phyloP scores from a whole-genome alignment of 2,329 filamentous ascomycete species.

The Daldinia sp. region DNA sequence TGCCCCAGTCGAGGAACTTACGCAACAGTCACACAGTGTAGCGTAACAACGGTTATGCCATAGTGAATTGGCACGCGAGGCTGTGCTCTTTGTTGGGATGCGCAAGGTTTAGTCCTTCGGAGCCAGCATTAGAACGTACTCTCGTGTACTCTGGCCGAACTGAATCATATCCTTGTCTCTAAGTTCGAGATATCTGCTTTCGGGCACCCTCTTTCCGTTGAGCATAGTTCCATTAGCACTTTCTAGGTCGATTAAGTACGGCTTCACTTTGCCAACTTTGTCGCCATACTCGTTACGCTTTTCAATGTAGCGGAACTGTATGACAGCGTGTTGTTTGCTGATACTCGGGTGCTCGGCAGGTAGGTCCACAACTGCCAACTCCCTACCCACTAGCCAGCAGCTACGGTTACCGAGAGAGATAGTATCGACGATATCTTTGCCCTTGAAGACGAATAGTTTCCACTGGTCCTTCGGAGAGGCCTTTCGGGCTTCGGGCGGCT shows the following conservation, averaged over 20 bases:
- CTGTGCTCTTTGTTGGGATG: conserved; percentile 22
- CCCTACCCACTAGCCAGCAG: conserved; percentile 92
- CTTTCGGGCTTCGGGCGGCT: conserved; percentile 92
- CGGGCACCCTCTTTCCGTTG: conserved; percentile 79
- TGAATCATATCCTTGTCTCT: conserved; percentile 88
- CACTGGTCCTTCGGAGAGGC: conserved; percentile 82
- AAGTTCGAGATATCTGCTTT: conserved; percentile 85
- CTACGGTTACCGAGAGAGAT: conserved; percentile 80
- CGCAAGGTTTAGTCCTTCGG: conserved; percentile 56
- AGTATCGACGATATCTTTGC: conserved; percentile 81
- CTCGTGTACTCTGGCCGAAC: conserved; percentile 88
- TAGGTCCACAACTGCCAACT: conserved; percentile 83
- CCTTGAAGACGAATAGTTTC: conserved; percentile 95
- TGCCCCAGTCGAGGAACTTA: conserved; percentile 10
- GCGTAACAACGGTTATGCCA: conserved; percentile 19
- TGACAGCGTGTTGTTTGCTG: conserved; percentile 94
- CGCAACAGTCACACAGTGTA: conserved; percentile 30
- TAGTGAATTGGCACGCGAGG: conserved; percentile 12
- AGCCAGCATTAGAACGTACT: conserved; percentile 94
- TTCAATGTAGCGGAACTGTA: conserved; percentile 90
- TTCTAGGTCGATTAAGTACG: conserved; percentile 93
- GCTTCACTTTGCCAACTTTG: conserved; percentile 80
- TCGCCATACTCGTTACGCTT: conserved; percentile 90
- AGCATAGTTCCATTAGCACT: conserved; percentile 90
- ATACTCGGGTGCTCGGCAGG: conserved; percentile 89